Conservation (phyloP, 2,329 filamentous ascomycete species). For the Xylariomycetidae sp. region DNA sequence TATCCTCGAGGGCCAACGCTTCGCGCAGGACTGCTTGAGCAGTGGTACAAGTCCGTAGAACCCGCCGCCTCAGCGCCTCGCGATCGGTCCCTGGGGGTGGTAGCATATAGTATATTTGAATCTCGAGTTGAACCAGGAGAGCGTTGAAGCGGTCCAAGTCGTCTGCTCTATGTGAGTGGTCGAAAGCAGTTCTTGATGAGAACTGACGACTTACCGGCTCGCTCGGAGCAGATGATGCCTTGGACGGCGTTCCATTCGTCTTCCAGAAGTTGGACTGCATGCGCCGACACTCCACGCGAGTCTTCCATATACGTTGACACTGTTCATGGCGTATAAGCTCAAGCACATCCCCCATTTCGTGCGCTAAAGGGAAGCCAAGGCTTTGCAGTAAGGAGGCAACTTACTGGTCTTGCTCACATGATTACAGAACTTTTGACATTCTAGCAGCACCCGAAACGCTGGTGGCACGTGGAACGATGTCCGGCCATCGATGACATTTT, state of each 20-base stretch:
- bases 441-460: constrained; percentile 39
- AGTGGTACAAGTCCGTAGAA: constrained; percentile 42
- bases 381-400: no score
- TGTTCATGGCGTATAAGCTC: no score
- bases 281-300: constrained; percentile 38
- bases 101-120: constrained; percentile 48
- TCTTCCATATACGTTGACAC: constrained; percentile 42
- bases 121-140: constrained; percentile 44
- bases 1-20: constrained; percentile 36
- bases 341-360: no score
- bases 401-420: constrained; percentile 41
- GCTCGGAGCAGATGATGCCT: constrained; percentile 37
- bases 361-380: no score
- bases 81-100: constrained; percentile 33
- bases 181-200: no score
- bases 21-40: constrained; percentile 38
- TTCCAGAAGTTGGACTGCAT: constrained; percentile 42
- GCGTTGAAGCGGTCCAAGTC: constrained; percentile 44
- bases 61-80: constrained; percentile 36
- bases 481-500: constrained; percentile 36
- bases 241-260: constrained; percentile 46
- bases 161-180: constrained; percentile 14
- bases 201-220: constrained; percentile 42
- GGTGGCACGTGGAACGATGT: constrained; percentile 35
- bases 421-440: constrained; percentile 46